Evolutionary conservation across 2,329 filamentous ascomycete genomes (phyloP).

Genomic region (Ophiostoma australiae): DNA sequence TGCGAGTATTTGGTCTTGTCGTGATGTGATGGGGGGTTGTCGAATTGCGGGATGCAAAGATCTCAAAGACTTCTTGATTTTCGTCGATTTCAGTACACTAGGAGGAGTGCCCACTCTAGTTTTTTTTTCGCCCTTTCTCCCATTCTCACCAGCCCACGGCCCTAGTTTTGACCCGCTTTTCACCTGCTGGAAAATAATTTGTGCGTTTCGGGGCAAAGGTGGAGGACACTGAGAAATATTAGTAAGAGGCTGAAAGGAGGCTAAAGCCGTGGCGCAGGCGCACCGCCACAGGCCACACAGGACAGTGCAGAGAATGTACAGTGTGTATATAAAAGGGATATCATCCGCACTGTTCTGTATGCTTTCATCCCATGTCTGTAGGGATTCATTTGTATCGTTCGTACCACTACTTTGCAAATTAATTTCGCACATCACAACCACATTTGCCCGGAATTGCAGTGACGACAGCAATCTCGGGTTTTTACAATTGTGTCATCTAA

Average conservation of each 20-base stretch:
- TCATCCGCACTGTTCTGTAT: background rate
- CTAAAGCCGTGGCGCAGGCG: background rate
- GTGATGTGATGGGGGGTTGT: conserved; percentile 23
- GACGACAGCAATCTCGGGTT: background rate
- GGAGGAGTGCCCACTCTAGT: conserved; percentile 12
- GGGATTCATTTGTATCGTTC: too few species aligned
- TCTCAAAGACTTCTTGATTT: background rate
- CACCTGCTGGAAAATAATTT: conserved; percentile 23
- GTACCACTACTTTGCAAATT: too few species aligned
- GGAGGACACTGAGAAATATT: conserved; percentile 15
- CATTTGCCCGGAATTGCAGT: conserved; percentile 7
- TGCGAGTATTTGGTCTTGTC: conserved; percentile 18
- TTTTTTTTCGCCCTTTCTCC: conserved; percentile 20
- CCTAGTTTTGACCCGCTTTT: conserved; percentile 15
- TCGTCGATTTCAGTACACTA: conserved; percentile 16
- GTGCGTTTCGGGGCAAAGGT: conserved; percentile 23
- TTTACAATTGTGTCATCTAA: background rate
- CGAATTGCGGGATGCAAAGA: conserved; percentile 21
- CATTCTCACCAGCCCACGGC: conserved; percentile 16
- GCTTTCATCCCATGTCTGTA: background rate
- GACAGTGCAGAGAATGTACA: background rate
- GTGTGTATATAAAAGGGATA: background rate
- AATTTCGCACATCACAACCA: background rate
- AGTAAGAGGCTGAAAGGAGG: background rate
- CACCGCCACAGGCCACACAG: conserved; percentile 12